These are phyloP conservation scores for Bothriochloa decipiens DNA, from an alignment of 176 grass and related monocot genomes.

Conservation along the genomic window DNA sequence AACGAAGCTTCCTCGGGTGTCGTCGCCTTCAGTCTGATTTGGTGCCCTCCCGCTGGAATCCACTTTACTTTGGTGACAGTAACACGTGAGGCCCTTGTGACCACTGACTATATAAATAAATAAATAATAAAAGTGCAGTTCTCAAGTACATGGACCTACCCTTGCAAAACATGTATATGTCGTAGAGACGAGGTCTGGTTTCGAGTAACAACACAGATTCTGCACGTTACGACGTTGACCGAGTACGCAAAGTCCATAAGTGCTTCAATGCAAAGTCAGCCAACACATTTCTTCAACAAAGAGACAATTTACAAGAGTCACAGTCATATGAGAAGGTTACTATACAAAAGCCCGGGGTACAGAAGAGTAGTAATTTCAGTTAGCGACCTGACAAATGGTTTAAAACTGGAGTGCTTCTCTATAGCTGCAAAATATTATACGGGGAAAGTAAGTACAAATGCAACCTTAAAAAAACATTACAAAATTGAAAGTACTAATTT, in stretches of 20 bases:
- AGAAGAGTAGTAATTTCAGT: constrained; percentile 57
- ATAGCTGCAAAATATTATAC: constrained; percentile 46
- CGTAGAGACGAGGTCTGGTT: no score
- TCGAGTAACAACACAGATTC: background rate
- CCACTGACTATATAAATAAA: background rate
- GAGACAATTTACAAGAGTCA: constrained; percentile 50
- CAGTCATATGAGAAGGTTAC: constrained; percentile 54
- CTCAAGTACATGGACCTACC: background rate
- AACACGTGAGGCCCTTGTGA: background rate
- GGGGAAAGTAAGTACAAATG: background rate
- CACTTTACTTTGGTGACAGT: background rate
- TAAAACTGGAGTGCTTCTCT: constrained; percentile 58
- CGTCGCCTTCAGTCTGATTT: background rate
- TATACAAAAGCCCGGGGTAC: constrained; percentile 59
- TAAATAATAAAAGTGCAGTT: background rate
- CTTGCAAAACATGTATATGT: background rate
- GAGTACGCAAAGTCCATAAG: background rate
- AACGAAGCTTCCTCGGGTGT: constrained; percentile 31
- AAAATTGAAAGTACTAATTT: background rate
- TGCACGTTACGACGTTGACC: background rate
- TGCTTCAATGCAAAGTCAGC: background rate
- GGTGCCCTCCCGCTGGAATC: background rate
- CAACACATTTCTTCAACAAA: background rate
- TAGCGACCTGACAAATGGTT: constrained; percentile 55
- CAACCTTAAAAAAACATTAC: background rate